A percentile compares a stretch with the other conserved stretches of the same genome.
Evolutionary conservation across 208 protist genomes (phyloP).

Genomic region (Leishmania aethiopica): DNA sequence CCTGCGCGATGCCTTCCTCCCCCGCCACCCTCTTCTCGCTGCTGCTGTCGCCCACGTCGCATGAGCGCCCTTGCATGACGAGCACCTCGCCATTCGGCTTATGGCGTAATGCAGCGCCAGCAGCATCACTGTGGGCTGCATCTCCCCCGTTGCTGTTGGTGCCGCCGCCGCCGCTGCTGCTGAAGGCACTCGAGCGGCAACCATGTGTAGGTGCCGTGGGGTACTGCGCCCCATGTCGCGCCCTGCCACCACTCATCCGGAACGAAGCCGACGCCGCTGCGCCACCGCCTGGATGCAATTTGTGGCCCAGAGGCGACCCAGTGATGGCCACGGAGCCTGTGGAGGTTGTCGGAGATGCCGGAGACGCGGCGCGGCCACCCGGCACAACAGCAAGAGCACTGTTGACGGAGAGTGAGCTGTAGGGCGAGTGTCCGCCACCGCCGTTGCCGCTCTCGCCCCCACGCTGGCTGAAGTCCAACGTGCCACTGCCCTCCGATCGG

Average conservation of each 20-base stretch:
- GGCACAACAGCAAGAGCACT: not conserved
- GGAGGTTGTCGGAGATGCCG: not conserved
- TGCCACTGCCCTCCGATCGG: conserved; percentile 11
- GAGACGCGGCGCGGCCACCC: not conserved
- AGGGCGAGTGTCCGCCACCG: not conserved
- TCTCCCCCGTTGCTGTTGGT: not conserved
- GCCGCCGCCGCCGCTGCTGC: not conserved
- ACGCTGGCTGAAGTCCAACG: not conserved
- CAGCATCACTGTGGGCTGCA: not conserved
- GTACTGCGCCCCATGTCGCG: not conserved
- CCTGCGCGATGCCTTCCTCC: not conserved
- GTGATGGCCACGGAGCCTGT: not conserved
- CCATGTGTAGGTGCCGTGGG: not conserved
- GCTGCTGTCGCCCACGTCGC: not conserved
- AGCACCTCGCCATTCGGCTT: not conserved
- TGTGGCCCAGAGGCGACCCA: not conserved
- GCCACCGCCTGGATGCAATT: not conserved
- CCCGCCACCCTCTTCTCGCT: not conserved
- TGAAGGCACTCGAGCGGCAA: not conserved
- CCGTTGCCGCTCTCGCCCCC: not conserved
- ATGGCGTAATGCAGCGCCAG: not conserved
- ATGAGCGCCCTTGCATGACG: not conserved
- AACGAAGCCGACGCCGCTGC: not conserved
- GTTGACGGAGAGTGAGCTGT: not conserved
- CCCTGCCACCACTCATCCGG: not conserved